Evolutionary conservation across 306 rosid genomes (phyloP).

Genomic region (Mucuna pruriens): DNA sequence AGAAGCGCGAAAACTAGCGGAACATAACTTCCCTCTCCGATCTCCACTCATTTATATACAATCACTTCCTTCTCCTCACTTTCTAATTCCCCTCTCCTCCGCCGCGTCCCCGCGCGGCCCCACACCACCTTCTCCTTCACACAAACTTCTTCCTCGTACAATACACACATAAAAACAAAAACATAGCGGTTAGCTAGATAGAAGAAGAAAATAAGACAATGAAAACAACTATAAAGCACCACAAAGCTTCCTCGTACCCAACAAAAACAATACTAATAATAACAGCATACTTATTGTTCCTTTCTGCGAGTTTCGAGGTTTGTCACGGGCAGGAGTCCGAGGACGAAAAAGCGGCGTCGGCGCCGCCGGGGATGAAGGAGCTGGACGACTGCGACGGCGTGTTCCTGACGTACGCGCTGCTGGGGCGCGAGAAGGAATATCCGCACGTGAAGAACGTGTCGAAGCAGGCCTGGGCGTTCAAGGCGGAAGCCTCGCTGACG

Average conservation of each 20-base stretch:
- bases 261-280: neutral
- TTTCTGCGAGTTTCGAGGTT: conserved; percentile 22
- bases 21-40: conserved; percentile 45
- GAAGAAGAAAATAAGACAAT: conserved; percentile 23
- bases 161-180: neutral
- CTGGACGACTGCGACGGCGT: conserved; percentile 67
- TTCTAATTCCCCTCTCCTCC: conserved; percentile 24
- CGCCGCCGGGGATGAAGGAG: neutral
- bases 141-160: neutral
- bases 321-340: conserved; percentile 50
- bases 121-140: conserved; percentile 6
- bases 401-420: conserved; percentile 64
- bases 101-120: conserved; percentile 59
- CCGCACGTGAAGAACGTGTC: conserved; percentile 68
- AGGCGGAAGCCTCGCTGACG: conserved; percentile 55
- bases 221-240: conserved; percentile 25
- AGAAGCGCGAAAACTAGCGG: conserved; percentile 59
- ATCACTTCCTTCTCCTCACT: conserved; percentile 23
- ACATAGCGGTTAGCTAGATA: neutral
- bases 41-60: conserved; percentile 41
- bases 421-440: conserved; percentile 49
- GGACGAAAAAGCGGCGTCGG: neutral
- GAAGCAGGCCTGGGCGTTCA: conserved; percentile 87
- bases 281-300: neutral
- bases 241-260: conserved; percentile 27